Conservation (phyloP, 2,329 filamentous ascomycete species). For the Aspergillus hiratsukae region DNA sequence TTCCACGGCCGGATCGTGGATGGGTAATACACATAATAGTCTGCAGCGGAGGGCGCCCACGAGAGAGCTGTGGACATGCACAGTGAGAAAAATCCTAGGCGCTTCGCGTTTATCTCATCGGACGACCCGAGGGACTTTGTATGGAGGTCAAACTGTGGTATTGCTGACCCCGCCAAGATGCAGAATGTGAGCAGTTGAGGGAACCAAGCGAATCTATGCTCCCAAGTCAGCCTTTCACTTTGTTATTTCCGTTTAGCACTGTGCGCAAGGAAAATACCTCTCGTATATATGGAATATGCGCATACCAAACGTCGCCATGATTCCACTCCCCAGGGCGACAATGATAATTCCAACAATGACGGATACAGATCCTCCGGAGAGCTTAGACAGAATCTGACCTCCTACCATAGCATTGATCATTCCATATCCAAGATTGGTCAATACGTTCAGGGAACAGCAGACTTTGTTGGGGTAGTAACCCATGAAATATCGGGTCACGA, state of each 20-base stretch:
- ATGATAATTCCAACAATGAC: conserved; percentile 38
- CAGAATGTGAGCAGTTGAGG: conserved; percentile 40
- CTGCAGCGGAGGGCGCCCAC: conserved; percentile 34
- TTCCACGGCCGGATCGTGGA: conserved; percentile 32
- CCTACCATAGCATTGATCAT: conserved; percentile 42
- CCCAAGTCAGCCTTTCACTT: neutral
- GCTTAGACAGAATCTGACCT: conserved; percentile 41
- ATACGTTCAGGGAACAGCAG: conserved; percentile 37
- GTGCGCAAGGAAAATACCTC: conserved; percentile 22
- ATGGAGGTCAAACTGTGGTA: conserved; percentile 29
- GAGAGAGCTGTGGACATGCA: conserved; percentile 33
- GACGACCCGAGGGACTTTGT: conserved; percentile 23
- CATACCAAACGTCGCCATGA: conserved; percentile 39
- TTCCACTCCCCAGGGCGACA: conserved; percentile 31
- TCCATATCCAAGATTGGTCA: conserved; percentile 41
- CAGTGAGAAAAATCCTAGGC: conserved; percentile 35
- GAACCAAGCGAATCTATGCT: conserved; percentile 34
- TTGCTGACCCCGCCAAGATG: conserved; percentile 39
- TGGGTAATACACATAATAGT: conserved; percentile 45
- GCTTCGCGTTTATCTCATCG: conserved; percentile 30
- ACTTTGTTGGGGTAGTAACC: conserved; percentile 42
- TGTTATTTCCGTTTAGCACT: neutral
- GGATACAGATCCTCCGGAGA: conserved; percentile 35
- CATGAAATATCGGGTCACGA: conserved; percentile 41
- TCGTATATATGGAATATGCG: conserved; percentile 42